Evolutionary conservation across 1,284 basidiomycete species (phyloP).

Genomic region (Takashimella koratensis): DNA sequence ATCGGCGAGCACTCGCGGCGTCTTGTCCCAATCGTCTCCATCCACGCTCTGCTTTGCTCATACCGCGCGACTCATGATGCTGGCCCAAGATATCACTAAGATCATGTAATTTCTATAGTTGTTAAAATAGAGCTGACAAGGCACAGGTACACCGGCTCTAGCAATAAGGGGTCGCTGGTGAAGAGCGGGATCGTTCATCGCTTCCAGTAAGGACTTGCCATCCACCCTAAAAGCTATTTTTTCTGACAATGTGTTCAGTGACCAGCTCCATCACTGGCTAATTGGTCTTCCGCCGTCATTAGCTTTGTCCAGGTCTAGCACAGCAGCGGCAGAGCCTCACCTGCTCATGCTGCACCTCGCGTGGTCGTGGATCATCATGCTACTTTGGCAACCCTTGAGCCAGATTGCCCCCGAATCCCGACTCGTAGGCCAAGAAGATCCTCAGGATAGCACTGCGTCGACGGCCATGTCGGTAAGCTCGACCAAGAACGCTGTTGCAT

Average conservation of each 20-base stretch:
- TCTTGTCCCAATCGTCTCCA: too few relatives aligned
- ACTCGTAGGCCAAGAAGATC: too few relatives aligned
- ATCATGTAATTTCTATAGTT: slow-evolving; percentile 1
- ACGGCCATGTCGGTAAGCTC: too few relatives aligned
- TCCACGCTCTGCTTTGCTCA: slow-evolving; percentile 10
- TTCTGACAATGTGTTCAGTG: slow-evolving; percentile 1
- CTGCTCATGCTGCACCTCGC: slow-evolving; percentile 61
- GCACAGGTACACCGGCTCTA: slow-evolving; percentile 3
- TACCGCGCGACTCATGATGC: slow-evolving; percentile 7
- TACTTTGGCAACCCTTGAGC: slow-evolving; percentile 61
- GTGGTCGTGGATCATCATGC: slow-evolving; percentile 62
- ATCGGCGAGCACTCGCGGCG: too few relatives aligned
- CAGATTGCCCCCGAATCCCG: too few relatives aligned
- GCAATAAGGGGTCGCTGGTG: slow-evolving; percentile 7
- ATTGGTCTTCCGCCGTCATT: slow-evolving; percentile 55
- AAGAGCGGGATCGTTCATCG: slow-evolving; percentile 7
- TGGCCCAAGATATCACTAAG: slow-evolving; percentile 6
- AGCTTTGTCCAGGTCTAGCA: slow-evolving; percentile 52
- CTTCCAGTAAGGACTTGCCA: too few relatives aligned
- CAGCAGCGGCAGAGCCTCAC: slow-evolving; percentile 57
- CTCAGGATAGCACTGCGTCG: too few relatives aligned
- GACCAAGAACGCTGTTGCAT: too few relatives aligned
- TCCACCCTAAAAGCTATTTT: too few relatives aligned
- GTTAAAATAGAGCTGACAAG: not conserved
- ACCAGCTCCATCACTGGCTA: slow-evolving; percentile 60